A percentile compares a stretch with the other conserved stretches of the same genome.
Evolutionary conservation across 108 stramenopile species (phyloP).

Genomic region (Skeletonema costatum): DNA sequence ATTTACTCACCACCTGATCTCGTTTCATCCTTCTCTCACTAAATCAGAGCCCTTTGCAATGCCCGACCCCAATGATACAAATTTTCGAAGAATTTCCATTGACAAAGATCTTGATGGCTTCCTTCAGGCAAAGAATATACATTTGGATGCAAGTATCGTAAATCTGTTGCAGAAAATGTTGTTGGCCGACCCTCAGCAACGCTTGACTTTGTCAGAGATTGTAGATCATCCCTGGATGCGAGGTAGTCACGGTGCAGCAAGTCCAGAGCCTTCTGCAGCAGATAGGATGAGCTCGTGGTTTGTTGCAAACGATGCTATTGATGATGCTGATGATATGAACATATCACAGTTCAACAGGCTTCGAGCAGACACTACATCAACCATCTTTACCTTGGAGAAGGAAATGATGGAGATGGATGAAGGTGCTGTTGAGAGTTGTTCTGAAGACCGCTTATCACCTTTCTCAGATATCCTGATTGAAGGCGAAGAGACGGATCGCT

Average conservation of each 20-base stretch:
- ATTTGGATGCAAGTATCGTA: slow-evolving; percentile 51
- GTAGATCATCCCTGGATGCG: slow-evolving; percentile 80
- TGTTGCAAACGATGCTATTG: slow-evolving; percentile 24
- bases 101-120: slow-evolving; percentile 53
- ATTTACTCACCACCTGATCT: neutral
- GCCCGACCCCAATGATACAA: slow-evolving; percentile 62
- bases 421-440: neutral
- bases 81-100: slow-evolving; percentile 56
- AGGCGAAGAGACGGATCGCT: slow-evolving; percentile 1
- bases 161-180: slow-evolving; percentile 89
- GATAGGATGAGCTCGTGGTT: slow-evolving; percentile 14
- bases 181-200: slow-evolving; percentile 56
- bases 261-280: slow-evolving; percentile 4
- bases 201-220: slow-evolving; percentile 72
- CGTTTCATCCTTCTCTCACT: neutral
- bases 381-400: neutral
- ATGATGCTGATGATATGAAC: slow-evolving; percentile 4
- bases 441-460: neutral
- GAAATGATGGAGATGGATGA: neutral
- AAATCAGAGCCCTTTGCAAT: slow-evolving; percentile 56
- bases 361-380: neutral
- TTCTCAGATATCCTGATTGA: slow-evolving; percentile 8
- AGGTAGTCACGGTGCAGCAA: neutral
- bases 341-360: slow-evolving; percentile 8
- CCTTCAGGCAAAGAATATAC: slow-evolving; percentile 44